phyloP scores from a whole-genome alignment of 495 filamentous ascomycete genomes.

The Talaromyces wortmannii region DNA sequence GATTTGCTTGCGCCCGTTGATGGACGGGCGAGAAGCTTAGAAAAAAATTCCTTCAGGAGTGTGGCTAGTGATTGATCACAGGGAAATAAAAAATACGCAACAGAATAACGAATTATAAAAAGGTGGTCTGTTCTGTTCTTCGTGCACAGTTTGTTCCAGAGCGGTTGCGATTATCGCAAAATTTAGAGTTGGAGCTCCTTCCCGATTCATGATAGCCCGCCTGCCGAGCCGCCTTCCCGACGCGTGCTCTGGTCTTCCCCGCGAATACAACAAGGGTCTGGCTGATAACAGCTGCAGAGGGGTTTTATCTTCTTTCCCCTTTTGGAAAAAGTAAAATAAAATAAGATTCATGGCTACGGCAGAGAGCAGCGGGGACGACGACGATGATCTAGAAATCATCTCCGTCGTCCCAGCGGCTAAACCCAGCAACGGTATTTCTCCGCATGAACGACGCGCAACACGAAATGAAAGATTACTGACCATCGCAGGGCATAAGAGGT shows the following conservation, averaged over 20 bases:
- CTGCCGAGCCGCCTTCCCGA: not conserved
- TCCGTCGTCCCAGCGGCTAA: slow-evolving; percentile 1
- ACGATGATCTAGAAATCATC: slow-evolving; percentile 29
- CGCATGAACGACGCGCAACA: not conserved
- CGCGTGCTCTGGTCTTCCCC: not conserved
- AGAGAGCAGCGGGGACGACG: slow-evolving; percentile 9
- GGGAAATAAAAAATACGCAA: no score
- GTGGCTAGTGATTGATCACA: no score
- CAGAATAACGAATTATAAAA: no score
- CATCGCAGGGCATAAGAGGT: slow-evolving; percentile 1
- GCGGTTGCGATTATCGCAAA: not conserved
- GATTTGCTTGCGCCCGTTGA: not conserved
- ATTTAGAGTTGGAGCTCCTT: not conserved
- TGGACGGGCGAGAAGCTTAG: not conserved
- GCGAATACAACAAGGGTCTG: no score
- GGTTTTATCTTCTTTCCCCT: no score
- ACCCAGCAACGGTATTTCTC: not conserved
- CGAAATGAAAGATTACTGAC: not conserved
- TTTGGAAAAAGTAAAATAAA: not conserved
- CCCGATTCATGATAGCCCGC: no score
- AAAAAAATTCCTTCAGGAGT: no score
- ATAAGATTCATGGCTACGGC: not conserved
- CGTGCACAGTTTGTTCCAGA: not conserved
- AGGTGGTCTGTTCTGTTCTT: not conserved
- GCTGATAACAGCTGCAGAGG: no score